Evolutionary conservation across 2,329 filamentous ascomycete species (phyloP).

Genomic region (Apiospora marii): DNA sequence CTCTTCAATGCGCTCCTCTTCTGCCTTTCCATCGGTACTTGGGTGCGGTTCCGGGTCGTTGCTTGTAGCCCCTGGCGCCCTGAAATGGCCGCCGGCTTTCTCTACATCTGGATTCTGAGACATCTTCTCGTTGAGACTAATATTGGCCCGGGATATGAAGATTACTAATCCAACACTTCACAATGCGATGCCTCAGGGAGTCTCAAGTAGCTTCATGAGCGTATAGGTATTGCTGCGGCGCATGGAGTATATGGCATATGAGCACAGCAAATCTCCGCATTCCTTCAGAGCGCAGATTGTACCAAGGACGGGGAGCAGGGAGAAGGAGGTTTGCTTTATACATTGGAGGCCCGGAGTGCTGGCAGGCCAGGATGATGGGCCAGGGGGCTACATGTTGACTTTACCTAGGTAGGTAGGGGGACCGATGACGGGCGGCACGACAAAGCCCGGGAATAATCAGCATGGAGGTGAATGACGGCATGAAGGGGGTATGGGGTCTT

Average conservation of each 20-base stretch:
- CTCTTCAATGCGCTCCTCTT: not conserved
- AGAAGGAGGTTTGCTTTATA: not conserved
- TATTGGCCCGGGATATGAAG: no score
- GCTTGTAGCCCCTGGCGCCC: not conserved
- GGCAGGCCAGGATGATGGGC: not conserved
- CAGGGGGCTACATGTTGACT: not conserved
- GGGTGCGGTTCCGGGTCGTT: not conserved
- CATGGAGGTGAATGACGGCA: not conserved
- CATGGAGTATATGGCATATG: not conserved
- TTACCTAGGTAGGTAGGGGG: not conserved
- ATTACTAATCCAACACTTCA: not conserved
- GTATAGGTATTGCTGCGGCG: not conserved
- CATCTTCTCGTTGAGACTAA: not conserved
- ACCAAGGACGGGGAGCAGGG: not conserved
- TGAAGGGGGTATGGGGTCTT: slow-evolving; percentile 13
- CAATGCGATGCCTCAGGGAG: not conserved
- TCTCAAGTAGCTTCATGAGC: no score
- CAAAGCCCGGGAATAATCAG: not conserved
- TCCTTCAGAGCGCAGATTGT: not conserved
- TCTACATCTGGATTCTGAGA: not conserved
- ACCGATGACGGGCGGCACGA: not conserved
- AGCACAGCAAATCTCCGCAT: not conserved
- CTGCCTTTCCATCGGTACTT: not conserved
- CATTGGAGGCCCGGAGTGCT: not conserved
- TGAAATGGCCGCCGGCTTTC: not conserved